A percentile compares a stretch with the other conserved stretches of the same genome.
Conservation (phyloP, 2,329 filamentous ascomycete species). For the Alternaria metachromatica region DNA sequence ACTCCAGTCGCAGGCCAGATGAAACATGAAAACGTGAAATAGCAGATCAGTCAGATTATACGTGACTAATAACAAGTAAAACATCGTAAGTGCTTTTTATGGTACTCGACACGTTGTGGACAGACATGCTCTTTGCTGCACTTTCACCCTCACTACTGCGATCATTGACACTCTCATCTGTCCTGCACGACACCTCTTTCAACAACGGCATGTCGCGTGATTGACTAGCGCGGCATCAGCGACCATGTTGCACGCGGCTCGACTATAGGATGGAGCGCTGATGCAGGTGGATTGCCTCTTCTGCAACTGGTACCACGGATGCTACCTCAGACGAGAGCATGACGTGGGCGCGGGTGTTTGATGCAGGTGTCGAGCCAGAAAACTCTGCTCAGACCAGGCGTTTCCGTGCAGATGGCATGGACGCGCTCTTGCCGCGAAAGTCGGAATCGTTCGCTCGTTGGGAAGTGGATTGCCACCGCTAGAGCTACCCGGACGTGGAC, state of each 20-base stretch:
- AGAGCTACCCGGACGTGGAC: slow-evolving; percentile 13
- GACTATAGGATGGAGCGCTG: neutral
- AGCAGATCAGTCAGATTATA: neutral
- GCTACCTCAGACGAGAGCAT: neutral
- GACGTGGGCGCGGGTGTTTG: slow-evolving; percentile 3
- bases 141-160: neutral
- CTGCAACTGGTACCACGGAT: neutral
- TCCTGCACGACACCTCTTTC: neutral
- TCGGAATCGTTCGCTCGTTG: slow-evolving; percentile 15
- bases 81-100: neutral
- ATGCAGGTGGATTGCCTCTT: neutral
- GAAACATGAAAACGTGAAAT: neutral
- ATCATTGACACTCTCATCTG: neutral
- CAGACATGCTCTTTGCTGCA: neutral
- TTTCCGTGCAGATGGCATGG: slow-evolving; percentile 19
- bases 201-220: neutral
- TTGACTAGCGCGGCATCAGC: neutral
- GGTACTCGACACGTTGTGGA: neutral
- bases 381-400: slow-evolving; percentile 19
- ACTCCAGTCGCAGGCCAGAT: neutral
- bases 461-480: slow-evolving; percentile 24
- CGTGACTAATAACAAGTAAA: neutral
- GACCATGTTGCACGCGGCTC: neutral
- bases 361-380: slow-evolving; percentile 13
- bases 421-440: slow-evolving; percentile 14